Base-by-base conservation (phyloP, 2,329 filamentous ascomycete species). In the Colletotrichum musicola region DNA sequence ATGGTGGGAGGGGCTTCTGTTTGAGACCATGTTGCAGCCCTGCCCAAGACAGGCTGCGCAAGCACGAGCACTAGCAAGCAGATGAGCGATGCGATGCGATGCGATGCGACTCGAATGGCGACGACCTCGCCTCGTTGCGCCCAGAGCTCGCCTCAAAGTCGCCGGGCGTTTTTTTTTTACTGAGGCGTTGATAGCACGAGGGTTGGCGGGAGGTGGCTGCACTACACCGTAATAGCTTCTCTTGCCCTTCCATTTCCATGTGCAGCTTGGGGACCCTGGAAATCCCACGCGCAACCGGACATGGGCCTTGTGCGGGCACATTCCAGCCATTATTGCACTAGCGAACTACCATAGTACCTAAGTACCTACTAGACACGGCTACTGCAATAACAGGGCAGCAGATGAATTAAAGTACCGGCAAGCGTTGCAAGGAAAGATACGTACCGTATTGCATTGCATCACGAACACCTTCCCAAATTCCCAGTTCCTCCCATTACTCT, bases 11-110 rank as follows among this genome's bases (percentile, higher is more conserved):
- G 18, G 65, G 66, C 55, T 47, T 46, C 38, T 61, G 66, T 69
- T 66, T 69, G 66, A 69, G 66, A 64, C 62, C 49, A 65, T 63
- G 62, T 65, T 50, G 63, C 65, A 64, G 55, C 61, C 62, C 46
- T 20, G n/a, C 12, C 6, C 30, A 35, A 35, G 30, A 9, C 30
- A 35, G 30, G 6, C 30, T 35, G 30, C 30, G 30, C 30, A 35
- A 35, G 7, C 30, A 35, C 30, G 10, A 35, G 30, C 30, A 35
- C 30, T 9, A 35, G 30, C 30, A 35, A 7, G 30, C 30, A 35
- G 30, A 35, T 35, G 30, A 35, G 30, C 30, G 30, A 35, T 35
- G 30, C 30, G 30, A 35, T 35, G 27, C 7, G 27, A 30, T 30
- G 30, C 30, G 30, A 35, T 10, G 7, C 30, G 30, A 35, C 30